Percentiles rank a stretch among this genome's conserved stretches.
These are phyloP conservation scores for Cetradonia linearis DNA, from an alignment of 495 filamentous ascomycete genomes.

Conservation along the genomic window DNA sequence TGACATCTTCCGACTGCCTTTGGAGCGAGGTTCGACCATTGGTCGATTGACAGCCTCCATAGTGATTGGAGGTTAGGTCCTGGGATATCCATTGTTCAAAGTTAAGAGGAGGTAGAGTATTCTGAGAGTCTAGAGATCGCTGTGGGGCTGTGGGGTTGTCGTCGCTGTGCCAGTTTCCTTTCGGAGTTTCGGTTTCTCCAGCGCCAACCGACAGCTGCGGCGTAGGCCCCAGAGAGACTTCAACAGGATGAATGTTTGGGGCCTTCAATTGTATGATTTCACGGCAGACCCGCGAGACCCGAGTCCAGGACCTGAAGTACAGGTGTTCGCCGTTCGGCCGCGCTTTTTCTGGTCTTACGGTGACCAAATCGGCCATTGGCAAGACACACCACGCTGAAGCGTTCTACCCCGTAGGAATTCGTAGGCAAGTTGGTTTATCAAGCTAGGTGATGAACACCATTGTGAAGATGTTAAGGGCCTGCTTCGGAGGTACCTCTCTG, in stretches of 20 bases:
- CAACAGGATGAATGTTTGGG: neutral
- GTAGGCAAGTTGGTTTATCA: neutral
- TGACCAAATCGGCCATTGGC: neutral
- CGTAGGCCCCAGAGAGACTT: neutral
- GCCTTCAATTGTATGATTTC: neutral
- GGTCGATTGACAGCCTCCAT: neutral
- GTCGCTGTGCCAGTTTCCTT: neutral
- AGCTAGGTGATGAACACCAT: neutral
- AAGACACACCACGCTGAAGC: neutral
- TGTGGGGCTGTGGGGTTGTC: neutral
- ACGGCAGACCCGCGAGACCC: neutral
- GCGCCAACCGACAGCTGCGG: neutral
- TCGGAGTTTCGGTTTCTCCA: neutral
- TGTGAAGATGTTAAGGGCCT: neutral
- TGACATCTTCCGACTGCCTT: neutral
- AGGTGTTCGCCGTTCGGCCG: neutral
- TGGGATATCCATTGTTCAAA: neutral
- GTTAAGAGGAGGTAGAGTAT: neutral
- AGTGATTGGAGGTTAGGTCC: neutral
- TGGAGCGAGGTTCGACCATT: neutral
- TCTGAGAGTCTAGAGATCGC: neutral
- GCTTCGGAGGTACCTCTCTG: neutral
- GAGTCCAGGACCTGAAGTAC: neutral
- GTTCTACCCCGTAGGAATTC: neutral
- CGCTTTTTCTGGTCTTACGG: neutral